Conservation (phyloP, 1,284 basidiomycete genomes). For the Malassezia brasiliensis region DNA sequence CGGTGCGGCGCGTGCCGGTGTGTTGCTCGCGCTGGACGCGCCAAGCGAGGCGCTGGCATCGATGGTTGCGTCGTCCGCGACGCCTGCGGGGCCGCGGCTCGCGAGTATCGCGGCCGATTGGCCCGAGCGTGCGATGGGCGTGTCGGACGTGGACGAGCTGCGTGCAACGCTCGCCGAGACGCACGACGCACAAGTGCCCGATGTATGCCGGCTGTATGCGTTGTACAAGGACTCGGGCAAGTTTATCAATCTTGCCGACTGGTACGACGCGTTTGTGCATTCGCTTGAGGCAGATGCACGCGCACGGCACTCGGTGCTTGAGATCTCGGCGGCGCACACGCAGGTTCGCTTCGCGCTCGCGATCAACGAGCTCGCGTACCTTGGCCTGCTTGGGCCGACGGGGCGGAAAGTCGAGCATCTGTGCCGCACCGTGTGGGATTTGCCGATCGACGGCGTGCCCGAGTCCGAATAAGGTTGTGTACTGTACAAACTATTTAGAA, state of each 20-base stretch:
- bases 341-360: slow-evolving; percentile 38
- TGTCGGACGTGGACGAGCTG: slow-evolving; percentile 6
- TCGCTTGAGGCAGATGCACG: slow-evolving; percentile 16
- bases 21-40: slow-evolving; percentile 10
- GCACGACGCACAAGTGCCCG: slow-evolving; percentile 18
- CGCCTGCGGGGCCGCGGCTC: slow-evolving; percentile 6
- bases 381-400: slow-evolving; percentile 38
- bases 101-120: neutral
- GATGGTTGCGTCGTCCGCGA: slow-evolving; percentile 8
- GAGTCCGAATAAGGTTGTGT: neutral
- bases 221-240: slow-evolving; percentile 37
- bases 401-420: slow-evolving; percentile 36
- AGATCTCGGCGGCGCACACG: slow-evolving; percentile 6
- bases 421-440: slow-evolving; percentile 36
- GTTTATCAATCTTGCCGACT: slow-evolving; percentile 42
- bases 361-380: slow-evolving; percentile 34
- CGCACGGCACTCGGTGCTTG: slow-evolving; percentile 5
- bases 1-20: slow-evolving; percentile 10
- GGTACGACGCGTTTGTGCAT: slow-evolving; percentile 39
- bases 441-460: slow-evolving; percentile 13
- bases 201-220: slow-evolving; percentile 30
- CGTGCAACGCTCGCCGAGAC: neutral
- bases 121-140: slow-evolving; percentile 2
- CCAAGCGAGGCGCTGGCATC: slow-evolving; percentile 11
- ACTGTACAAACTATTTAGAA: neutral